Conservation (phyloP, 352 stramenopile genomes). For the Pythium chondricola region DNA sequence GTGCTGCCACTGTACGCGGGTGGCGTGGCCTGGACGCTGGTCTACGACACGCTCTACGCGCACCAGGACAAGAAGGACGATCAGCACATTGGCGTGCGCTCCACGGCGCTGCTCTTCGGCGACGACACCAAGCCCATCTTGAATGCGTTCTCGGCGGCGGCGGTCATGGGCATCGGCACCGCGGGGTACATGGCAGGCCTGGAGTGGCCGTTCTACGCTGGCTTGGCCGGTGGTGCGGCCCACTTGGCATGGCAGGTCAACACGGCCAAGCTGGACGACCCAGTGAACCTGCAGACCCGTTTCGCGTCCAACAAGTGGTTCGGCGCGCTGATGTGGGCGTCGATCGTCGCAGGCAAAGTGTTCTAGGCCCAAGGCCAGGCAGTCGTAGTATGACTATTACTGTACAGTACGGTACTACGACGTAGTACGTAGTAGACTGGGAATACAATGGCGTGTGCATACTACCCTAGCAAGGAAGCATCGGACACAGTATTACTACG, state of each 20-base stretch:
- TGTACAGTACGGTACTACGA: too few relatives aligned
- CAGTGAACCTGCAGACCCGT: constrained; percentile 88
- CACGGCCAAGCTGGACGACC: constrained; percentile 92
- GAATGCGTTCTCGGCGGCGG: constrained; percentile 69
- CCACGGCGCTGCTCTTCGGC: constrained; percentile 94
- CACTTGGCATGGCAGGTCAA: constrained; percentile 97
- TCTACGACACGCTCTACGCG: constrained; percentile 99
- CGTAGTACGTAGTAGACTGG: too few relatives aligned
- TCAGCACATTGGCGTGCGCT: constrained; percentile 92
- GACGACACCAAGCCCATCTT: constrained; percentile 92
- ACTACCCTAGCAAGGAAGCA: too few relatives aligned
- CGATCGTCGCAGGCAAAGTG: constrained; percentile 73
- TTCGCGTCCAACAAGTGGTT: constrained; percentile 95
- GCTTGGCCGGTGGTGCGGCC: constrained; percentile 75
- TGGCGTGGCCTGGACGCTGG: constrained; percentile 95
- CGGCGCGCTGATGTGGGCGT: constrained; percentile 76
- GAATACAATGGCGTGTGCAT: too few relatives aligned
- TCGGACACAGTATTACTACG: too few relatives aligned
- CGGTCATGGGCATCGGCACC: constrained; percentile 56
- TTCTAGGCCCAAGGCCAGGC: too few relatives aligned
- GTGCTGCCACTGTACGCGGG: constrained; percentile 92
- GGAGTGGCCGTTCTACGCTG: constrained; percentile 87
- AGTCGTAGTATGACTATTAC: too few relatives aligned
- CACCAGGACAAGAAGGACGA: constrained; percentile 99
- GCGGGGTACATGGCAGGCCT: constrained; percentile 78